Percentiles rank a stretch among this genome's conserved stretches.
phyloP scores from a whole-genome alignment of 169 alveolate genomes.

The Hepatocystis sp. region DNA sequence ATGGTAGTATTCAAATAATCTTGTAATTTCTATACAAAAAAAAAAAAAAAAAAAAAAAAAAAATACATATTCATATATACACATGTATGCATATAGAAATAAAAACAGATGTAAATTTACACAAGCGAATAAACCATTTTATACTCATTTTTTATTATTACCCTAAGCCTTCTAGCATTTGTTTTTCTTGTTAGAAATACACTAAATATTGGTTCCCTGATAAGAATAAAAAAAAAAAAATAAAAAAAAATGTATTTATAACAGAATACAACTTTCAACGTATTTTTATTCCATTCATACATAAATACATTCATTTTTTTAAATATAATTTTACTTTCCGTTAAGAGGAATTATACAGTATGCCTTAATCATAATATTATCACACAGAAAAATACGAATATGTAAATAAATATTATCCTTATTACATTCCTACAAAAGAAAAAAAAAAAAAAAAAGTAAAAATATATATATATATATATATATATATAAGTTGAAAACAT shows the following conservation, averaged over 20 bases:
- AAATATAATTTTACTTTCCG: constrained; percentile 63
- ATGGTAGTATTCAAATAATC: constrained; percentile 69
- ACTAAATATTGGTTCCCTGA: constrained; percentile 64
- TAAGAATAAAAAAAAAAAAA: neutral
- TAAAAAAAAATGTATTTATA: no score
- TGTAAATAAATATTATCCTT: constrained; percentile 56
- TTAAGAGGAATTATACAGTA: constrained; percentile 38
- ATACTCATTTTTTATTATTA: constrained; percentile 6
- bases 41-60: constrained; percentile 14
- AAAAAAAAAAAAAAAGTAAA: no score
- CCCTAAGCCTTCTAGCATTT: constrained; percentile 30
- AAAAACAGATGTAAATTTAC: neutral
- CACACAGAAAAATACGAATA: constrained; percentile 31
- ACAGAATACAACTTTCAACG: no score
- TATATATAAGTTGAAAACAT: no score
- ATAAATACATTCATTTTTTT: no score
- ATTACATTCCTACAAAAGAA: constrained; percentile 23
- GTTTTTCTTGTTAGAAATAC: constrained; percentile 64
- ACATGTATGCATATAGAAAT: neutral
- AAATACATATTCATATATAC: neutral
- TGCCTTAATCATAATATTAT: constrained; percentile 24
- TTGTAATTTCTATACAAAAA: constrained; percentile 44
- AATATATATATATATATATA: no score
- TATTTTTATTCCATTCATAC: no score
- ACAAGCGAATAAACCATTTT: constrained; percentile 10